Evolutionary conservation across 306 rosid genomes (phyloP).

Genomic region (Corylus americana): DNA sequence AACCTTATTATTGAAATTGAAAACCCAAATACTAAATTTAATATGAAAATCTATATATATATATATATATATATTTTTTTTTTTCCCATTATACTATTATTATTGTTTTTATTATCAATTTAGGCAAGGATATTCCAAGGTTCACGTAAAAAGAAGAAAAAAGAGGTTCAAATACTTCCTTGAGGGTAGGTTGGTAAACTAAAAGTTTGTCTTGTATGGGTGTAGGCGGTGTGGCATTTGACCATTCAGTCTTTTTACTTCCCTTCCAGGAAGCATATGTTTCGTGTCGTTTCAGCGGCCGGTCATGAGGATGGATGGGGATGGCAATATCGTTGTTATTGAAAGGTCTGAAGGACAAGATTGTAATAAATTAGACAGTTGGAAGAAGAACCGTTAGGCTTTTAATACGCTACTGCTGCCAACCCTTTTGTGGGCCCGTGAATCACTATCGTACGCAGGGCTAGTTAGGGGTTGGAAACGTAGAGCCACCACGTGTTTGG

Average conservation of each 20-base stretch:
- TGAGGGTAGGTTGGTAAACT: constrained; percentile 23
- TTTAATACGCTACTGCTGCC: neutral
- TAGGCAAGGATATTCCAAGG: no score
- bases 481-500: neutral
- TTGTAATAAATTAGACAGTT: neutral
- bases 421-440: no score
- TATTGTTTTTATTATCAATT: no score
- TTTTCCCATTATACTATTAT: no score
- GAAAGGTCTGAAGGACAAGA: neutral
- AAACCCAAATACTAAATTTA: no score
- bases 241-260: no score
- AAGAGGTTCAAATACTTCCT: neutral
- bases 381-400: constrained; percentile 19
- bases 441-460: neutral
- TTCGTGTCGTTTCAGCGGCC: constrained; percentile 11
- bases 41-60: no score
- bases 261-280: no score
- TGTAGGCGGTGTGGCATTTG: no score
- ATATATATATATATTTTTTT: no score
- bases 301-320: no score
- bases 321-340: constrained; percentile 9
- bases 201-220: neutral
- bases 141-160: neutral
- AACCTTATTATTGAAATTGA: no score
- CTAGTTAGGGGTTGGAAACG: neutral